phyloP scores from a whole-genome alignment of 2,329 filamentous ascomycete species.

The Ciborinia camelliae region DNA sequence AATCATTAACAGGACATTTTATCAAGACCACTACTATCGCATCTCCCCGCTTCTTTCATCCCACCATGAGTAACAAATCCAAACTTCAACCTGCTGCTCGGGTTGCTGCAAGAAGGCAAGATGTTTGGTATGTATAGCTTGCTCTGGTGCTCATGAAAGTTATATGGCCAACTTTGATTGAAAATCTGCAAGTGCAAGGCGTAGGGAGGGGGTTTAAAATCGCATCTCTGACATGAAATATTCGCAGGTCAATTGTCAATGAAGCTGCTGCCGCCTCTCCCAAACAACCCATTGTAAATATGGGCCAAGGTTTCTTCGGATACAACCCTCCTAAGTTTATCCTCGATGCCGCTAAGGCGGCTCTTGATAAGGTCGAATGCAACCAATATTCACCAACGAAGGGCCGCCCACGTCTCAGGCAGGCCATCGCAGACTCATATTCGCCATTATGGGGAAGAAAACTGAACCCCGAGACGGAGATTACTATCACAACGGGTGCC shows the following conservation, averaged over 20 bases:
- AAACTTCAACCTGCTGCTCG: slow-evolving; percentile 50
- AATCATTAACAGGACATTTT: not conserved
- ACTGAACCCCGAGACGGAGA: slow-evolving; percentile 84
- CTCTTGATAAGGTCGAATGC: slow-evolving; percentile 87
- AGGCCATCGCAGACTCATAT: slow-evolving; percentile 91
- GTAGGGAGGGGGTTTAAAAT: too few species aligned
- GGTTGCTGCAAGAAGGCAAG: slow-evolving; percentile 53
- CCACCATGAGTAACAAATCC: slow-evolving; percentile 33
- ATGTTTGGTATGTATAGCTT: slow-evolving; percentile 51
- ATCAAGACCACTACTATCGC: not conserved
- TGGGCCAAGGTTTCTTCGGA: slow-evolving; percentile 73
- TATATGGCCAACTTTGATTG: not conserved
- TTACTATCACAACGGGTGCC: slow-evolving; percentile 89
- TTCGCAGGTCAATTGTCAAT: slow-evolving; percentile 59
- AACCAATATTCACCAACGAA: slow-evolving; percentile 98
- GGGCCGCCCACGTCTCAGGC: slow-evolving; percentile 84
- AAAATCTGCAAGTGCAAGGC: not conserved
- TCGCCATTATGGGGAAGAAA: slow-evolving; percentile 80
- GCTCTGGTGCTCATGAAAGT: not conserved
- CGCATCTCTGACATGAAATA: not conserved
- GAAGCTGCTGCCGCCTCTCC: slow-evolving; percentile 62
- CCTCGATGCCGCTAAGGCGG: slow-evolving; percentile 83
- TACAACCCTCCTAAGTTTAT: slow-evolving; percentile 95
- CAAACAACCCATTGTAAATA: slow-evolving; percentile 61
- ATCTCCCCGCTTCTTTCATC: slow-evolving; percentile 25